Evolutionary conservation across 768 basidiomycete species (phyloP), one percentile per base, ranked within the genome.

Genomic region (Lanmaoa rubissima): DNA sequence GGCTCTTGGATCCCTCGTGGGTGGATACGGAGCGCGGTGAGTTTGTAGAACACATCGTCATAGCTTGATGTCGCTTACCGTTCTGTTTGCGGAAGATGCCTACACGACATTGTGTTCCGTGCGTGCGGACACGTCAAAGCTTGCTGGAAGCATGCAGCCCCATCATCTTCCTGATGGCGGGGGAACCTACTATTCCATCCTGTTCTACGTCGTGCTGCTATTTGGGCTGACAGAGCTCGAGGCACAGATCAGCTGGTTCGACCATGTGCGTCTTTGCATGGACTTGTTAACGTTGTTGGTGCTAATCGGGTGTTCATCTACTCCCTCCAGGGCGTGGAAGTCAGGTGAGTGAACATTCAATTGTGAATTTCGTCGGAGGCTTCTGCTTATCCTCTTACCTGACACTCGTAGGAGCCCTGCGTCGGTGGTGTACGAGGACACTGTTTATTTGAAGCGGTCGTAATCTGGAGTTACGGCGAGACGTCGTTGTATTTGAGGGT

Each of bases 151-250:
- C 44, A 61, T 61, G 60, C 59, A 39, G 4, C 48, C 59, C 11
- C 59, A 51, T 13, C 48, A 47, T 10, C 59, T 61, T 32, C 60
- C 60, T 1, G 59, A 35, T 31, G 59, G 48, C 1, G 59, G 32
- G 2, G 52, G 53, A 26, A 56, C 59, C 21, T 61, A 61, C 4
- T 61, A 61, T 43, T 48, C 59, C 24, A 61, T 61, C 24, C 4
- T 61, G 31, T 55, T 61, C n/a, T 58, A 68, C 26, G 64, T 83
- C 13, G 70, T 83, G n/a, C 55, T 84, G 13, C 66, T 78, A 1
- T 81, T 84, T 55, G 82, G 81, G 1, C 61, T 79, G 34, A 83
- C 80, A 12, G 82, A 83, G 51, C 59, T 82, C 51, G 77, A 77
- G 64, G 81, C 81, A 0, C 77, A 80, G 49, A 74, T 83, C n/a